Base-by-base conservation (phyloP, 345 rosid genomes). In the Stellera chamaejasme region DNA sequence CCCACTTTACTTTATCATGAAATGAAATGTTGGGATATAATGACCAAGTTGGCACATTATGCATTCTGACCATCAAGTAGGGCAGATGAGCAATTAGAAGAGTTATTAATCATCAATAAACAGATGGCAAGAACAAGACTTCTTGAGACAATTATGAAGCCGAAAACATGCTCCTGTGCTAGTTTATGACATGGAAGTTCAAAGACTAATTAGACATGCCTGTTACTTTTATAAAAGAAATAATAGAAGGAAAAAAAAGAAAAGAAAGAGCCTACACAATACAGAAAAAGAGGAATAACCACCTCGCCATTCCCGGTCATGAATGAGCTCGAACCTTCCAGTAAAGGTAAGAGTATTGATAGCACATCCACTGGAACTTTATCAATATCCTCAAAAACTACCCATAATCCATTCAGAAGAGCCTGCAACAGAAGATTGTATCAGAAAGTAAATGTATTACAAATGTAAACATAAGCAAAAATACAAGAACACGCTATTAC, bases 321-420 rank as follows among this genome's bases (percentile, higher is more conserved):
- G 44, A 89, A 84, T 45, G 82, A 77, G 71, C 73, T 66, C 57
- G 89, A 79, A 28, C 91, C 97, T 78, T 80, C 97, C 52, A 93
- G 75, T 69, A 93, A 75, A 43, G 97, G 96, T 67, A 88, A 78
- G 62, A 93, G 71, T 45, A 84, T 71, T 28, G 94, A 77, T 47
- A 82, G 84, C 52, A 89, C 91, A 77, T 93, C 99, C 41, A 95
- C 68, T 32, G 94, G 83, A 66, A 96, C 96, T 77, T 82, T 86
- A 75, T 93, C 95, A 63, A 93, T 86, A 75, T 84, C 91, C 79
- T 93, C 99, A 54, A 93, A 79, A 45, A 93, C 94, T 66, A 93
- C 89, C 99, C 98, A 92, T 63, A 68, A 78, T 57, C 98, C 98
- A 68, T 75, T 74, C 51, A 77, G 64, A 70, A 84, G 63, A 65